These are phyloP conservation scores for Exidia glandulosa DNA, from an alignment of 768 basidiomycete species.

Conservation along the genomic window DNA sequence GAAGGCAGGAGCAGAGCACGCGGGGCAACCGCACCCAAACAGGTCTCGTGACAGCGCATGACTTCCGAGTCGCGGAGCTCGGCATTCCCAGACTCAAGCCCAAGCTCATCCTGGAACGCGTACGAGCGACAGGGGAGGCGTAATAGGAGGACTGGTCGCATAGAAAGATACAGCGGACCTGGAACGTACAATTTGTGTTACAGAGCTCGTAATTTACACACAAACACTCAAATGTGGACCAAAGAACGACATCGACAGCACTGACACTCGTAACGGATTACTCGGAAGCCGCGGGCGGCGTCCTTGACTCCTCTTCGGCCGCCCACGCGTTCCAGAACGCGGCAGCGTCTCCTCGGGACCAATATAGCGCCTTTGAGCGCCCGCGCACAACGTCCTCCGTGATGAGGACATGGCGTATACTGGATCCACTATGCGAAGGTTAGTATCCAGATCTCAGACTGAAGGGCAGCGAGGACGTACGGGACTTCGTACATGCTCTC, in stretches of 20 bases:
- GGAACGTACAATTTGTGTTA: no score
- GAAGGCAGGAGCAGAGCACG: not conserved
- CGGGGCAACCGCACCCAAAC: not conserved
- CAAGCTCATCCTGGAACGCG: no score
- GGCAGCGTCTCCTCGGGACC: conserved; percentile 53
- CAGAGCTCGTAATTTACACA: no score
- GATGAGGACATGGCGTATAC: conserved; percentile 74
- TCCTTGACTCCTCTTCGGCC: conserved; percentile 36
- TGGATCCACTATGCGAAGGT: conserved; percentile 49
- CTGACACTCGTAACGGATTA: no score
- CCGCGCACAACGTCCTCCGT: conserved; percentile 60
- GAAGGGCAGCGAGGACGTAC: conserved; percentile 36
- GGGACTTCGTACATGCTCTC: conserved; percentile 92
- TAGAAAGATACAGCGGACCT: no score
- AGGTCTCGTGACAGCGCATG: not conserved
- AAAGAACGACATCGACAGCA: not conserved
- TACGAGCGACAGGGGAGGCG: no score
- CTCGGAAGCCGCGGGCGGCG: not conserved
- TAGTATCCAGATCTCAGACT: not conserved
- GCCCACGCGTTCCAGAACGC: conserved; percentile 74
- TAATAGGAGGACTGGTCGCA: no score
- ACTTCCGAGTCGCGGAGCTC: no score
- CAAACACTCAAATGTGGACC: not conserved
- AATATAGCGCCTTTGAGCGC: conserved; percentile 56
- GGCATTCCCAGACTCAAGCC: no score